A percentile compares a stretch with the other conserved stretches of the same genome.
Evolutionary conservation across 2,329 filamentous ascomycete genomes (phyloP).

Genomic region (Orbilia blumenaviensis): DNA sequence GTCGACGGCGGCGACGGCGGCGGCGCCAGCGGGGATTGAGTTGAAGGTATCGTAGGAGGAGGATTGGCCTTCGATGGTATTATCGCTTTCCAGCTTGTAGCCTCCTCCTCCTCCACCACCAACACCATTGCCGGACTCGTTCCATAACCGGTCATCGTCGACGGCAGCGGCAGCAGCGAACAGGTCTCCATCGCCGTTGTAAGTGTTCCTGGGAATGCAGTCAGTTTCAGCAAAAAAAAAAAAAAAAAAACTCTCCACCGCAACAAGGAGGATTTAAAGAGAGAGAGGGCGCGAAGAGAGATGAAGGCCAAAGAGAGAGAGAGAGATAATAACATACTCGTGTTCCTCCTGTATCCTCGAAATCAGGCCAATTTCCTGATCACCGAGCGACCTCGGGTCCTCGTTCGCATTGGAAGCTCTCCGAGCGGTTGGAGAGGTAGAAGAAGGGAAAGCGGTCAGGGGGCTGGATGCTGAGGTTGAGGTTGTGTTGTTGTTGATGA

Average conservation of each 20-base stretch:
- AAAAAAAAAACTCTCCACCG: too few species aligned
- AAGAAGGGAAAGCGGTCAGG: constrained; percentile 33
- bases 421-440: background rate
- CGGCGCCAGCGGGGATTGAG: background rate
- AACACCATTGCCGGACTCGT: constrained; percentile 25
- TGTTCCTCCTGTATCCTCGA: constrained; percentile 46
- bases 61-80: background rate
- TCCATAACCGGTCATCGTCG: constrained; percentile 46
- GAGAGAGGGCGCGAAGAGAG: too few species aligned
- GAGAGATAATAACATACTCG: constrained; percentile 13
- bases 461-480: too few species aligned
- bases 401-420: constrained; percentile 22
- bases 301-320: background rate
- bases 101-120: too few species aligned
- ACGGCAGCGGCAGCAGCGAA: constrained; percentile 18
- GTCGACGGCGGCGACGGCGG: background rate
- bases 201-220: constrained; percentile 36
- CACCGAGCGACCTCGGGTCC: constrained; percentile 38
- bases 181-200: constrained; percentile 39
- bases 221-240: background rate
- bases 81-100: constrained; percentile 43
- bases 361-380: constrained; percentile 50
- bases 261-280: too few species aligned
- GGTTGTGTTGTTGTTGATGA: constrained; percentile 38
- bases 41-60: constrained; percentile 11